phyloP scores from a whole-genome alignment of 2,329 filamentous ascomycete genomes.

The Colletotrichum cereale region DNA sequence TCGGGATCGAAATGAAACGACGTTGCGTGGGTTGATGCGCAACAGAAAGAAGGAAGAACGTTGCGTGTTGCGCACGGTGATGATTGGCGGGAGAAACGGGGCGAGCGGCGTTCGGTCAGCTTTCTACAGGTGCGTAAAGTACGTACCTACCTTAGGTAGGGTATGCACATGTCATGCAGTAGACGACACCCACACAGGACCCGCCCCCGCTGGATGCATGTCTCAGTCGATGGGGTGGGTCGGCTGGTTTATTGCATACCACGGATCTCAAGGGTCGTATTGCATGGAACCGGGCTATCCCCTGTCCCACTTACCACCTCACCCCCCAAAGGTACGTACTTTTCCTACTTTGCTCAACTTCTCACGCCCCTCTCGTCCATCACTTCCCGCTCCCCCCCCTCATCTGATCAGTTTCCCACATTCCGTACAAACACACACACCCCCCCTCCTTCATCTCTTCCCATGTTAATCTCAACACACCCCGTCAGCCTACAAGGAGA shows the following conservation, averaged over 20 bases:
- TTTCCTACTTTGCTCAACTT: constrained; percentile 8
- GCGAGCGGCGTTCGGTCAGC: constrained; percentile 15
- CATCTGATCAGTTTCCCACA: neutral
- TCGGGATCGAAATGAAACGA: constrained; percentile 27
- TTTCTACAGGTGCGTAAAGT: neutral
- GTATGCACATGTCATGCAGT: constrained; percentile 37
- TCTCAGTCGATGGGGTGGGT: constrained; percentile 5
- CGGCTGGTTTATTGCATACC: constrained; percentile 15
- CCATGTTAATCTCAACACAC: neutral
- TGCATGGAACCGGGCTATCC: constrained; percentile 18
- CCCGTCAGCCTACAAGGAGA: neutral
- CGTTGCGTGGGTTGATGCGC: constrained; percentile 36
- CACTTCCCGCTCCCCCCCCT: neutral
- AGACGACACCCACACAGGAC: neutral
- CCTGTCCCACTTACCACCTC: neutral
- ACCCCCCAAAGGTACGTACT: neutral
- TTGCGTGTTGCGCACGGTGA: neutral
- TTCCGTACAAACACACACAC: too few relatives aligned
- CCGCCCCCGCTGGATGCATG: constrained; percentile 33
- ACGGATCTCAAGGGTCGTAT: neutral
- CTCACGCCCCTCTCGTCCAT: neutral
- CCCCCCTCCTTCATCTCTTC: constrained; percentile 12
- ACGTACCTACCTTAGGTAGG: constrained; percentile 3
- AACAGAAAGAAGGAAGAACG: constrained; percentile 8
- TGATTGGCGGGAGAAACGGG: constrained; percentile 31